phyloP scores from a whole-genome alignment of 768 basidiomycete genomes.

The Pisolithus tinctorius region DNA sequence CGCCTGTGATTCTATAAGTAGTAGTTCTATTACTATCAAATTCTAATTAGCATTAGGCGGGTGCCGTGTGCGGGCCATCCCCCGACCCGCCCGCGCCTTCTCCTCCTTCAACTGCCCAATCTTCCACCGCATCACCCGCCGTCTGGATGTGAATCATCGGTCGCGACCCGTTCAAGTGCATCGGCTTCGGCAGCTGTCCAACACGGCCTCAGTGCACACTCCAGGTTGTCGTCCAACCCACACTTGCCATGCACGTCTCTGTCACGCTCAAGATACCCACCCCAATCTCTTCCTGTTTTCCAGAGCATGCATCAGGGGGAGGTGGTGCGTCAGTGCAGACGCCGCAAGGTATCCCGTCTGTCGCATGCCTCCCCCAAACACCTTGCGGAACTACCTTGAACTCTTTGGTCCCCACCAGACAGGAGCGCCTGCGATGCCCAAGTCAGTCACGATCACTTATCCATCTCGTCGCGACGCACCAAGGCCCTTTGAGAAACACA shows the following conservation, averaged over 20 bases:
- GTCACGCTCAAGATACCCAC: constrained; percentile 64
- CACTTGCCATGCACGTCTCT: constrained; percentile 84
- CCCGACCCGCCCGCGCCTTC: constrained; percentile 41
- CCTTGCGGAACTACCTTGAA: constrained; percentile 89
- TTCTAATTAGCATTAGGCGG: no score
- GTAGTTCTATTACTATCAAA: no score
- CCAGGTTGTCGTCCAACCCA: neutral
- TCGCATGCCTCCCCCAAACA: constrained; percentile 93
- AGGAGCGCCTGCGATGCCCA: constrained; percentile 38
- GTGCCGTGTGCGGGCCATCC: no score
- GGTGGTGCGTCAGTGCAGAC: constrained; percentile 73
- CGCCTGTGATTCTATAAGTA: no score
- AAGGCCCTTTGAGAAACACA: constrained; percentile 95
- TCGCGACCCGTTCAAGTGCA: constrained; percentile 66
- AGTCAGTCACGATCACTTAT: neutral
- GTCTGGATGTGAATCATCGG: constrained; percentile 87
- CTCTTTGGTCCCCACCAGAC: constrained; percentile 70
- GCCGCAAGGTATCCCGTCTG: constrained; percentile 84
- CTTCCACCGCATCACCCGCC: constrained; percentile 66
- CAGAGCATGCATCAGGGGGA: constrained; percentile 69
- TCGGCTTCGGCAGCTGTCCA: constrained; percentile 56
- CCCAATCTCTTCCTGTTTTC: constrained; percentile 66
- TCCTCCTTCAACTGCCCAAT: constrained; percentile 63
- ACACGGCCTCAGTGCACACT: neutral
- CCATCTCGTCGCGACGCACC: constrained; percentile 31